Percentiles rank a stretch among this genome's conserved stretches.
Conservation (phyloP, 148 eudicot genomes). For the Heliosperma pusillum region DNA sequence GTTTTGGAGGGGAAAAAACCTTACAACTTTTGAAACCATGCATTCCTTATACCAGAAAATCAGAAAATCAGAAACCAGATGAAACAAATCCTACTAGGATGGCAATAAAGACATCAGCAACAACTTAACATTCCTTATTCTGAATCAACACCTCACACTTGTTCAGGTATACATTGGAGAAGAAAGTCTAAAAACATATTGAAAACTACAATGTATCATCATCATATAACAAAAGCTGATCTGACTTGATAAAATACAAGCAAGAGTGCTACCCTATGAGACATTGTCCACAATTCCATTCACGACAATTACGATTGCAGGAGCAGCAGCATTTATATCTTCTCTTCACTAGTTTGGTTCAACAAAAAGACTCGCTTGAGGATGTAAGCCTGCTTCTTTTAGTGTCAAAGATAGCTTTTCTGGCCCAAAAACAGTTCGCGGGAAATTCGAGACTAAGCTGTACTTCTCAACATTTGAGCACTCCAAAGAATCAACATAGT, state of each 20-base stretch:
- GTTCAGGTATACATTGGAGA: background rate
- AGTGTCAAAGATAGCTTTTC: constrained; percentile 65
- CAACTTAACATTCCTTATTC: constrained; percentile 22
- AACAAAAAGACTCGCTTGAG: constrained; percentile 94
- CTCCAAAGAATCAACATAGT: constrained; percentile 89
- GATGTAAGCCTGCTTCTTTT: constrained; percentile 90
- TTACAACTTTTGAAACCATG: too few species aligned
- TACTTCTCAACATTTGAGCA: constrained; percentile 62
- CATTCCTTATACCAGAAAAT: background rate
- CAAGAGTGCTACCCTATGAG: background rate
- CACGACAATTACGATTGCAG: background rate
- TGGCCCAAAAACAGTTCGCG: constrained; percentile 71
- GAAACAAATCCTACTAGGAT: background rate
- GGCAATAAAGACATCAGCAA: background rate
- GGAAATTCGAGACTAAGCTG: constrained; percentile 87
- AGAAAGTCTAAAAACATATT: background rate
- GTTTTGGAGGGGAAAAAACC: background rate
- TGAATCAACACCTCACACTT: constrained; percentile 14
- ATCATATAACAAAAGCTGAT: constrained; percentile 8
- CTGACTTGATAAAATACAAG: background rate
- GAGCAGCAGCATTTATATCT: constrained; percentile 8
- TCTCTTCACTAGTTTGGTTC: constrained; percentile 52
- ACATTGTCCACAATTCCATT: constrained; percentile 2
- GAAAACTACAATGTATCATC: constrained; percentile 8
- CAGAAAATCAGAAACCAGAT: background rate